Percentiles rank a stretch among this genome's conserved stretches.
phyloP scores from a whole-genome alignment of 495 filamentous ascomycete genomes.

The Penicillium herquei region DNA sequence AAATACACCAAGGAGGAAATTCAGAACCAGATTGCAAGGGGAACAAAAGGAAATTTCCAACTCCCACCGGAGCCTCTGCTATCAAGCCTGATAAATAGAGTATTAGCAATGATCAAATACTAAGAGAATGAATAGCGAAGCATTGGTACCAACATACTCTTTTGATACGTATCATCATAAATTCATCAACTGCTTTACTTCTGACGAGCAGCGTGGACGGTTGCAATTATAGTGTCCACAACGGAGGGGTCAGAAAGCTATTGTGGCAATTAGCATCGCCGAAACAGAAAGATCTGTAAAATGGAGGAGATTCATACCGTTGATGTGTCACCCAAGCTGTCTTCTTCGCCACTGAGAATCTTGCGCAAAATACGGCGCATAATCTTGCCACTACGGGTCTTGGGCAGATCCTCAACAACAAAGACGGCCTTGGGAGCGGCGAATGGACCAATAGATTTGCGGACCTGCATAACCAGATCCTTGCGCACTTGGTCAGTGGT shows the following conservation, averaged over 20 bases:
- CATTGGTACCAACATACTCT: conserved; percentile 9
- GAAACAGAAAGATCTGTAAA: background rate
- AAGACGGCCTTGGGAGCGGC: conserved; percentile 93
- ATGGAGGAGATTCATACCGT: conserved; percentile 63
- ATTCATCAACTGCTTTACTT: conserved; percentile 36
- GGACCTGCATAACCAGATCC: conserved; percentile 89
- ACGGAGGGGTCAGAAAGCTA: conserved; percentile 88
- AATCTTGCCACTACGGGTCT: conserved; percentile 97
- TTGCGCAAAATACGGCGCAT: conserved; percentile 97
- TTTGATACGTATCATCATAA: conserved; percentile 26
- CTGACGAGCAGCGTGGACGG: conserved; percentile 63
- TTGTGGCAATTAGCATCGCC: conserved; percentile 33
- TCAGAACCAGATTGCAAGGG: background rate
- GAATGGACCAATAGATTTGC: conserved; percentile 95
- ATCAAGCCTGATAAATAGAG: background rate
- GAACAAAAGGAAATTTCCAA: conserved; percentile 10
- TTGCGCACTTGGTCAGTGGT: conserved; percentile 80
- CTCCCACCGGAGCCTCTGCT: conserved; percentile 1
- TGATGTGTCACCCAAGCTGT: conserved; percentile 88
- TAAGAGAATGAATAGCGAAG: background rate
- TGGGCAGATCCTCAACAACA: conserved; percentile 87
- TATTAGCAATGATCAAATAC: background rate
- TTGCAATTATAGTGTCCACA: conserved; percentile 83
- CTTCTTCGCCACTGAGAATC: conserved; percentile 94
- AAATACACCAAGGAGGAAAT: conserved; percentile 18